These are phyloP conservation scores for Colletotrichum neosansevieriae DNA, from an alignment of 2,329 filamentous ascomycete genomes.

Conservation along the genomic window DNA sequence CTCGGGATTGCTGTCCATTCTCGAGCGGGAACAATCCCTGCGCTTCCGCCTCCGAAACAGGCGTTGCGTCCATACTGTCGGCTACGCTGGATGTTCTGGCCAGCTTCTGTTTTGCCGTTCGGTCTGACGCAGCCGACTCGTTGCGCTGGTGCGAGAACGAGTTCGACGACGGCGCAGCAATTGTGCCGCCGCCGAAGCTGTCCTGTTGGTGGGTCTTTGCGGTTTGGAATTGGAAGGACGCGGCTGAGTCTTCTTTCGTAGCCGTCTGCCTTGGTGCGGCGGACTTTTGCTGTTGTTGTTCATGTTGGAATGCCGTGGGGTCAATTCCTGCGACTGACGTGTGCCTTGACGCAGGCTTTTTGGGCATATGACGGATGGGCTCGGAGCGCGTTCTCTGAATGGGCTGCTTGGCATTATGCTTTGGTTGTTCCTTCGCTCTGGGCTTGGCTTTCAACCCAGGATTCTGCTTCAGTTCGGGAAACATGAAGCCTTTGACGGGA, in stretches of 20 bases:
- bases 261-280: slow-evolving; percentile 8
- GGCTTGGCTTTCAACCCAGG: slow-evolving; percentile 21
- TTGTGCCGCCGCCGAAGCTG: slow-evolving; percentile 45
- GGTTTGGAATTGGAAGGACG: slow-evolving; percentile 56
- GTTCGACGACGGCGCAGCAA: slow-evolving; percentile 55
- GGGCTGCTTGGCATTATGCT: slow-evolving; percentile 16
- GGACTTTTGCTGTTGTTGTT: slow-evolving; percentile 5
- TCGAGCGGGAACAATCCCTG: neutral
- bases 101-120: neutral
- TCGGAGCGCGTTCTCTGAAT: slow-evolving; percentile 37
- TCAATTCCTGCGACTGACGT: slow-evolving; percentile 47
- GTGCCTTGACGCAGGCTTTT: slow-evolving; percentile 43
- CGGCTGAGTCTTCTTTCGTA: slow-evolving; percentile 25
- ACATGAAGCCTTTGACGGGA: slow-evolving; percentile 61
- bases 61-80: slow-evolving; percentile 34
- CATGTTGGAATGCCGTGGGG: slow-evolving; percentile 54
- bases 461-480: slow-evolving; percentile 55
- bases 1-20: neutral
- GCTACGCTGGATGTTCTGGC: slow-evolving; percentile 30
- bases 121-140: slow-evolving; percentile 51
- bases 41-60: slow-evolving; percentile 2
- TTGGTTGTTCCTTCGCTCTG: slow-evolving; percentile 12
- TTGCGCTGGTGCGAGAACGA: slow-evolving; percentile 56
- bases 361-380: slow-evolving; percentile 21
- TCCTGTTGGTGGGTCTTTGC: slow-evolving; percentile 54